Evolutionary conservation across 75 land plant species (phyloP).

Genomic region (Selaginella tamariscina): DNA sequence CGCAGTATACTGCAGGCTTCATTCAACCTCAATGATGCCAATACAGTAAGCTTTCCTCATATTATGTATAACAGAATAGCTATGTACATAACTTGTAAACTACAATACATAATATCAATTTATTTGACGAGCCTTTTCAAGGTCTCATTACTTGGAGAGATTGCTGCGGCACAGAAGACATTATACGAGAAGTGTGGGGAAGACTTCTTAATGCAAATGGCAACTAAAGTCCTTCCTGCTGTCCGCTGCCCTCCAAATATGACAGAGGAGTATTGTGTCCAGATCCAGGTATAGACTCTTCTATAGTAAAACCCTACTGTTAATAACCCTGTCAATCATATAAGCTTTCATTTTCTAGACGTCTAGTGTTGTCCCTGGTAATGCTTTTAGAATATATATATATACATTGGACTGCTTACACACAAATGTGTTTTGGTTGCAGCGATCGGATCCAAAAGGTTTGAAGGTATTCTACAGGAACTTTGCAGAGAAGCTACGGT

Average conservation of each 20-base stretch:
- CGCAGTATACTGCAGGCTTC: slow-evolving; percentile 77
- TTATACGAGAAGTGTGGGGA: slow-evolving; percentile 89
- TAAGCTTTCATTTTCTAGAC: background rate
- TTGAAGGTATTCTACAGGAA: slow-evolving; percentile 73
- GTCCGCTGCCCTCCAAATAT: slow-evolving; percentile 74
- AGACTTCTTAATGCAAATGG: slow-evolving; percentile 62
- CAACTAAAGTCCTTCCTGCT: slow-evolving; percentile 54
- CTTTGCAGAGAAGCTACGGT: slow-evolving; percentile 63
- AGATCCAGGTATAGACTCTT: slow-evolving; percentile 57
- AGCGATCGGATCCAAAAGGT: slow-evolving; percentile 73
- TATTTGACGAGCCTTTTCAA: slow-evolving; percentile 20
- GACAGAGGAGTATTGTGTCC: slow-evolving; percentile 69
- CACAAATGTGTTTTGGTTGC: slow-evolving; percentile 13
- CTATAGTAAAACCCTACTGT: no score
- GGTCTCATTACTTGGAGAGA: slow-evolving; percentile 77
- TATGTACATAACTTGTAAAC: background rate
- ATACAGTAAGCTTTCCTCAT: slow-evolving; percentile 51
- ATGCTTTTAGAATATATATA: background rate
- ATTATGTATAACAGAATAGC: no score
- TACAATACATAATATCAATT: background rate
- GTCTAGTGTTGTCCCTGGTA: slow-evolving; percentile 5
- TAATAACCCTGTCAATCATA: no score
- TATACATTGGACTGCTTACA: background rate
- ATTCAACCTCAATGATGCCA: slow-evolving; percentile 88
- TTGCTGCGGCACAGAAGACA: slow-evolving; percentile 70